Evolutionary conservation across 2,329 filamentous ascomycete species (phyloP).

Genomic region (Geosmithia morbida): DNA sequence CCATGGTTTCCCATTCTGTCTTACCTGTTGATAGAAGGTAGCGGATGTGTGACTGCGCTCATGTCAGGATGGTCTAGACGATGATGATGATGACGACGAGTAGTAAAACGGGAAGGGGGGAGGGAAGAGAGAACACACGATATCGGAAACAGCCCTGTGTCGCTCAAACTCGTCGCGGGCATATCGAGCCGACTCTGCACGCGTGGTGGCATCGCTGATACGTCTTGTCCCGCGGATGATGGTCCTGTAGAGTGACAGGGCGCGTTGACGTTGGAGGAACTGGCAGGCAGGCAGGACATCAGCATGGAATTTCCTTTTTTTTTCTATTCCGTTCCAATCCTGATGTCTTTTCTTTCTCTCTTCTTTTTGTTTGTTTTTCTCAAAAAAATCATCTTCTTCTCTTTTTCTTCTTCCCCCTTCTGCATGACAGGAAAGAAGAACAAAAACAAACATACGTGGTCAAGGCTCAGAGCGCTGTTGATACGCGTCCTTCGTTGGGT

Average conservation of each 20-base stretch:
- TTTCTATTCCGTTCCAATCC: too few relatives aligned
- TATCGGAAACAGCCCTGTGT: conserved; percentile 38
- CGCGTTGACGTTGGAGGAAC: conserved; percentile 44
- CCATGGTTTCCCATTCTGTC: conserved; percentile 51
- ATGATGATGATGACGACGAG: neutral
- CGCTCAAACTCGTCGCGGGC: conserved; percentile 48
- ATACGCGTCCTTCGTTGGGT: conserved; percentile 14
- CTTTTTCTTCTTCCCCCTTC: neutral
- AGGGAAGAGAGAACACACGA: conserved; percentile 22
- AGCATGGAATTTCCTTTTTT: too few relatives aligned
- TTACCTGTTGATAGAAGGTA: conserved; percentile 51
- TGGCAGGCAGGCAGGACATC: conserved; percentile 13
- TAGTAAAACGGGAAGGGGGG: neutral
- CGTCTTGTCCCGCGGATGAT: conserved; percentile 38
- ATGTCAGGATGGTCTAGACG: neutral
- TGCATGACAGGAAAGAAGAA: too few relatives aligned
- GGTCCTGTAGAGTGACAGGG: conserved; percentile 40
- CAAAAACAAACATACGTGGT: conserved; percentile 46
- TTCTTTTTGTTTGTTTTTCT: too few relatives aligned
- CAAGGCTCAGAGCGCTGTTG: conserved; percentile 33
- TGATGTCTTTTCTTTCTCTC: too few relatives aligned
- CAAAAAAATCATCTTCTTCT: too few relatives aligned
- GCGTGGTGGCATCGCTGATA: conserved; percentile 35
- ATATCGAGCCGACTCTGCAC: conserved; percentile 39
- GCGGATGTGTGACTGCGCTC: conserved; percentile 37